Evolutionary conservation across 768 basidiomycete species (phyloP).

Genomic region (Pisolithus microcarpus): DNA sequence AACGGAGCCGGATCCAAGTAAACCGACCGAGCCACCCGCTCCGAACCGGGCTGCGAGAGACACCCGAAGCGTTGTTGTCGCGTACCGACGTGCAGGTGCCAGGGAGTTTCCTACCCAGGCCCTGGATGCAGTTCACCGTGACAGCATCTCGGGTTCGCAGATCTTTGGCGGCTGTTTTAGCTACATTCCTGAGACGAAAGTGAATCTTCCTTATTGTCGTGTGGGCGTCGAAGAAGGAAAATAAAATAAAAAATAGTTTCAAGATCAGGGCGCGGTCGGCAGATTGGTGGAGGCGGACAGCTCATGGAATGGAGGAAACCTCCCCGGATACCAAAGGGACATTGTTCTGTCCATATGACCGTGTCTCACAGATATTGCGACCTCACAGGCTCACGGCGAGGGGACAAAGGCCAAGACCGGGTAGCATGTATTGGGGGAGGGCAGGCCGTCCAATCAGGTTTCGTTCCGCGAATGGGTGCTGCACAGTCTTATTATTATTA

Average conservation of each 20-base stretch:
- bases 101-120: neutral
- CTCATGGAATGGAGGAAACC: neutral
- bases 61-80: neutral
- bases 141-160: neutral
- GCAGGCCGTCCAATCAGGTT: neutral
- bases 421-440: too few species aligned
- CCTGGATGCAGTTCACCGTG: neutral
- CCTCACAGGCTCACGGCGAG: neutral
- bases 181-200: neutral
- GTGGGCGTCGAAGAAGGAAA: neutral
- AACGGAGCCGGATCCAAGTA: neutral
- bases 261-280: neutral
- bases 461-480: too few species aligned
- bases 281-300: neutral
- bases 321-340: neutral
- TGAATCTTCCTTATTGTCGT: slow-evolving; percentile 13
- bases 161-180: neutral
- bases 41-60: neutral
- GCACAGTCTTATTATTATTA: too few species aligned
- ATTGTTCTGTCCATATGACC: neutral
- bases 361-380: neutral
- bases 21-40: neutral
- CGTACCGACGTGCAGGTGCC: neutral
- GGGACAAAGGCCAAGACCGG: too few species aligned
- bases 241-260: neutral